Evolutionary conservation across 1,284 basidiomycete species (phyloP), one percentile per base, ranked within the genome.

Genomic region (Malassezia globosa): DNA sequence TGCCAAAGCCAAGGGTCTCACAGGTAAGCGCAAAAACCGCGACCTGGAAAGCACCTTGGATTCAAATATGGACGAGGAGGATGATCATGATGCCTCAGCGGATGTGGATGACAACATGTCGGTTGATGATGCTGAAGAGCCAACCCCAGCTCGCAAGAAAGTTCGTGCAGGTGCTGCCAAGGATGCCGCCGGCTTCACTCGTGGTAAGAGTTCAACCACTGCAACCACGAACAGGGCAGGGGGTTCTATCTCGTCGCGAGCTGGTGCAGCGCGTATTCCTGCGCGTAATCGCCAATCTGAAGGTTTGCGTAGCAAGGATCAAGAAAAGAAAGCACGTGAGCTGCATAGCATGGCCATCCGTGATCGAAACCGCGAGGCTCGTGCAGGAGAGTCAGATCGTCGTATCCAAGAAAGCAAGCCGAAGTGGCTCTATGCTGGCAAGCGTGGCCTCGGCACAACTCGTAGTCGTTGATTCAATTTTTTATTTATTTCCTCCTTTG

Each of bases 1-100:
- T 41, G 84, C 85, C 24, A 87, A 88, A 73, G 75, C 81, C 18
- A 79, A 81, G 45, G 82, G 82, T 19, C 59, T 76, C 26, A 63
- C 61, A 5, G 79, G 82, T 66, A 87, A 87, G 73, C 76, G 84
- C 46, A 75, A 76, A 65, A 72, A 74, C 24, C 74, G 64, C 7
- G 69, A 69, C 35, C 62, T 62, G 19, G 64, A 72, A 46, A 31
- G 16, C 16, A n/a, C n/a, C n/a, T 11, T 13, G 16, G 29, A 31
- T 16, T 75, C 75, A 50, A 76, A 75, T 18, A 66, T 73, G n/a
- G 60, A 55, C 14, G 55, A 56, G 6, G 59, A 56, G 33, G 63
- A 85, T 81, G 73, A 76, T 76, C 44, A 25, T 23, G 55, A 56
- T 16, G 58, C 50, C 27, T 74, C 77, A 72, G 63, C 85, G 81